These are phyloP conservation scores for Calonectria pseudoreteaudii DNA, from an alignment of 2,329 filamentous ascomycete genomes.

Conservation along the genomic window DNA sequence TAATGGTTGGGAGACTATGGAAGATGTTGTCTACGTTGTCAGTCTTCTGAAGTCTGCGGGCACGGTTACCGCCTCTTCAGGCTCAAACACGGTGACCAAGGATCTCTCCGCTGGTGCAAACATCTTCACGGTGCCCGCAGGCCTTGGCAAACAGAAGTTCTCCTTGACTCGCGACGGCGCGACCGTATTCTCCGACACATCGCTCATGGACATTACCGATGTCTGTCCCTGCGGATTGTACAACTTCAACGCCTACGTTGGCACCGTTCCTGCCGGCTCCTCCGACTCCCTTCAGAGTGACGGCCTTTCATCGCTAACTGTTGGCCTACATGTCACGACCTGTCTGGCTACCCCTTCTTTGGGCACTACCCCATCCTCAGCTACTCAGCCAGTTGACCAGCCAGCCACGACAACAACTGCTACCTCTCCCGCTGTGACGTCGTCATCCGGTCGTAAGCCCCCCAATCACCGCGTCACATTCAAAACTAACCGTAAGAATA, in stretches of 20 bases:
- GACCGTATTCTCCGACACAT: constrained; percentile 58
- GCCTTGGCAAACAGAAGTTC: constrained; percentile 57
- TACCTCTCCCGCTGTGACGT: not conserved
- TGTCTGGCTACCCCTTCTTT: constrained; percentile 48
- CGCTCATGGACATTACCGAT: constrained; percentile 61
- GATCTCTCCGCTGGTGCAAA: constrained; percentile 42
- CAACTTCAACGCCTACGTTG: constrained; percentile 69
- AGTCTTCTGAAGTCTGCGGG: constrained; percentile 60
- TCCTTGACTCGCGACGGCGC: constrained; percentile 54
- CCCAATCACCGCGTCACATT: not conserved
- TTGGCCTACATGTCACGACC: constrained; percentile 46
- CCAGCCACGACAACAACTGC: constrained; percentile 18
- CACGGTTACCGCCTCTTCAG: constrained; percentile 58
- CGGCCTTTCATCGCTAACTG: constrained; percentile 43
- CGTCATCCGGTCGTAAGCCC: constrained; percentile 2
- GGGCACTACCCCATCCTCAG: constrained; percentile 45
- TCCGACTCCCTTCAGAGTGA: constrained; percentile 40
- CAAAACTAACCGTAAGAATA: not conserved
- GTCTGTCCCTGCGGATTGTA: constrained; percentile 65
- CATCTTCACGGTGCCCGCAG: constrained; percentile 57
- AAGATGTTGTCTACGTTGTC: constrained; percentile 65
- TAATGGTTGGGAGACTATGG: constrained; percentile 61
- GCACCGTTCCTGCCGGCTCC: constrained; percentile 56
- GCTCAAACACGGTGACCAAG: constrained; percentile 53
- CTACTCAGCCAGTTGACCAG: constrained; percentile 41